Evolutionary conservation across 352 stramenopile species (phyloP), one percentile per base, ranked within the genome.

Genomic region (Thraustochytrium striatum): DNA sequence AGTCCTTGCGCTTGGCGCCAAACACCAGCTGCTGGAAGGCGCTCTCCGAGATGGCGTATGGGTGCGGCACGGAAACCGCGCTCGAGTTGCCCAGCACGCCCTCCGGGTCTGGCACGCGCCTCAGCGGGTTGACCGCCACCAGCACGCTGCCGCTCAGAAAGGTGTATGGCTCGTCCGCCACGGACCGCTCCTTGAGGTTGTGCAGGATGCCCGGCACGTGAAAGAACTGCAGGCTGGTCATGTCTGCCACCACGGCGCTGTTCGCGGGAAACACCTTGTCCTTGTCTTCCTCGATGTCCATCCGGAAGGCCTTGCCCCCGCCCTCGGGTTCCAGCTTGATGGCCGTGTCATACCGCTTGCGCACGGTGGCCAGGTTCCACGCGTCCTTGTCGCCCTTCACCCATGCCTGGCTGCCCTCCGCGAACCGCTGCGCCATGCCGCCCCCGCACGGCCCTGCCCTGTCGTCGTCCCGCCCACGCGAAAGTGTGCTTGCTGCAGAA

Each of bases 101-200:
- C 41, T 70, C 81, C 59, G 91, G 91, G 83, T 94, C 90, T 5
- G 85, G 83, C 57, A 95, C 80, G 9, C 89, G 85, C 38, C 89
- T 88, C 83, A 97, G 85, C 79, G 91, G 92, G 84, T 97, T 97
- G 13, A 96, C 89, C 2, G 91, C 91, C 72, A 97, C 94, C 53
- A 97, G 86, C 78, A 97, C 91, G 69, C 93, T 96, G 39, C 83
- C 81, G 78, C 91, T 89, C 91, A 97, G 95, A 83, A 95, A 95
- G 50, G 91, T 97, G 86, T 96, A 96, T 25, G 92, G 91, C 50
- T 89, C 88, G 57, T 94, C 87, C 61, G 92, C 87, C 83, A 91
- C 89, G 61, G 89, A 91, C 38, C 90, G 88, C 82, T 93, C 89
- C 35, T 89, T 86, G 38, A 95, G 78, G 84, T 95, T 95, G 84